Base-by-base conservation (phyloP, 495 filamentous ascomycete species). In the Penicillium canescens region DNA sequence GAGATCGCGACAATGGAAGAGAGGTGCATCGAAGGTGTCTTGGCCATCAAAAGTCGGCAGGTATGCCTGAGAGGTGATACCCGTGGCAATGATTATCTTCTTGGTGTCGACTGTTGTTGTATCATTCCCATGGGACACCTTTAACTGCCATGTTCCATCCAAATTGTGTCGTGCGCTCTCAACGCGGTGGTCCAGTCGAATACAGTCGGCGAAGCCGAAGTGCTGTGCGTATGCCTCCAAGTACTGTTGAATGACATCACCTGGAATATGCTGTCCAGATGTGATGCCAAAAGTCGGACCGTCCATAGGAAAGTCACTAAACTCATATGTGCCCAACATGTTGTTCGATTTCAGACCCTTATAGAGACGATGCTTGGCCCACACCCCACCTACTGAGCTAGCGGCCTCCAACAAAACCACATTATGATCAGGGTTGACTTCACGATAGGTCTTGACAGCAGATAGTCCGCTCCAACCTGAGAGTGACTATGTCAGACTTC, bases 291-390 rank as follows among this genome's bases (percentile, higher is more conserved):
- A 86, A 0, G 68, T 78, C 18, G 74, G 62, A 33, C 74, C 73
- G 48, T 84, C 80, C 86, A 92, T 87, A 26, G 87, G 86, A 55
- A 86, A 89, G 59, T 90, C 88, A 39, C 81, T 83, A 65, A 80
- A 88, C 65, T 89, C 87, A 61, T 85, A 84, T 4, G 79, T 86
- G 10, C 86, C 85, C 16, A 82, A 66, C 65, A 80, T 72, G 55
- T 84, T 83, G 63, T 85, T 86, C 6, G 86, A 82, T 46, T 82
- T 84, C 20, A 92, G 78, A 9, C 85, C 84, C 7, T 82, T 80
- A 62, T 90, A 91, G 24, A 88, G 70, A 0, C 84, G 72, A 31
- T 86, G 70, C 33, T 79, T 70, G 4, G 82, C 77, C 90, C 89
- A 93, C 37, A 85, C 81, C 26, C 90, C 89, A 7, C 89, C 90